Conservation (phyloP, 192 early-diverging fungal species). For the Tieghemiomyces parasiticus region DNA sequence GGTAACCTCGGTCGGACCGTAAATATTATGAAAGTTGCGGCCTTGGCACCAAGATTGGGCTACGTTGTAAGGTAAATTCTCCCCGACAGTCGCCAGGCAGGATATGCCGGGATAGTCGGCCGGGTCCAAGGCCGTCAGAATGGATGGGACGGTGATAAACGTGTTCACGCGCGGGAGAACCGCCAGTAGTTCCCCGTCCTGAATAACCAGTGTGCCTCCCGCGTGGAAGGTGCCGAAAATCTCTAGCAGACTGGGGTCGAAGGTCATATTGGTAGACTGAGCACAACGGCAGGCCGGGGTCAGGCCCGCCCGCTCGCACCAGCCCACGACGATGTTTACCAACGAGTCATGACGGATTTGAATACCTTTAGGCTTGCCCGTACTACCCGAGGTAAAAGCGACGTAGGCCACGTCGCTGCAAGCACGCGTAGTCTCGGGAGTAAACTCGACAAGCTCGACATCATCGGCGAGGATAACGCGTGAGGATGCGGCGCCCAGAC, state of each 20-base stretch:
- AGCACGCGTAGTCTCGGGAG: background rate
- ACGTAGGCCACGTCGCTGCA: background rate
- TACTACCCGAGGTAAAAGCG: background rate
- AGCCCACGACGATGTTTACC: background rate
- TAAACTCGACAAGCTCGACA: background rate
- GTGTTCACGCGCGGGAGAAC: background rate
- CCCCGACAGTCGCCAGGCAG: background rate
- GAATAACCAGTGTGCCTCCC: background rate
- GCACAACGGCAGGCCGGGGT: background rate
- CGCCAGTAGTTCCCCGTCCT: background rate
- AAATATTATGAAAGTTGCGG: background rate
- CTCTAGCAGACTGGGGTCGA: background rate
- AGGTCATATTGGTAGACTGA: background rate
- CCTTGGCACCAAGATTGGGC: background rate
- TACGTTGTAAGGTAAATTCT: background rate
- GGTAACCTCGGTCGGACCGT: constrained; percentile 8
- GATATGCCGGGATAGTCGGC: background rate
- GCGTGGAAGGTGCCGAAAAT: background rate
- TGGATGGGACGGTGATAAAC: background rate
- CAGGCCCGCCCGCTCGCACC: background rate
- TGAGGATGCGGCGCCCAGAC: background rate
- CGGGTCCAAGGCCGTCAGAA: background rate
- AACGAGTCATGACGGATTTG: background rate
- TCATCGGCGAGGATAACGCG: background rate
- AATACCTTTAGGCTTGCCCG: constrained; percentile 2